phyloP scores from a whole-genome alignment of 148 eudicot genomes.

The Tetragonia tetragonoides region DNA sequence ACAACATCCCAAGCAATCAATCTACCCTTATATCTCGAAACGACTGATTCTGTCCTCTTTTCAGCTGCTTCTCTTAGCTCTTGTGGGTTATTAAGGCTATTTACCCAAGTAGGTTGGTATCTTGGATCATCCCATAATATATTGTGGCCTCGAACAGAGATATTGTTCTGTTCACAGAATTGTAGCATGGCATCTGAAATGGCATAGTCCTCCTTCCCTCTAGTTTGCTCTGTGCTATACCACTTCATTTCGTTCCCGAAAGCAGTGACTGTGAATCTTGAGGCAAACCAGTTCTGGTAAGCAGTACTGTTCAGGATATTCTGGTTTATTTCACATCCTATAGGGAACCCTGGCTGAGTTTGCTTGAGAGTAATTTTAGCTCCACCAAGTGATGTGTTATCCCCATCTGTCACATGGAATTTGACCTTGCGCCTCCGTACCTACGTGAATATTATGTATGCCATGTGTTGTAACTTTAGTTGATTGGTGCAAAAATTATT shows the following conservation, averaged over 20 bases:
- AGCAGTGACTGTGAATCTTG: conserved; percentile 44
- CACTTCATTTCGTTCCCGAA: conserved; percentile 51
- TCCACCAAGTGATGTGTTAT: conserved; percentile 34
- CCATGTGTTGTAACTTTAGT: background rate
- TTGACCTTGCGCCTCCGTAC: conserved; percentile 42
- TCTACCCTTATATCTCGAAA: conserved; percentile 53
- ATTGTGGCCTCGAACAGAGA: conserved; percentile 41
- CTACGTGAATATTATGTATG: conserved; percentile 26
- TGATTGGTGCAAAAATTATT: background rate
- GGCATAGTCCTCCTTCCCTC: conserved; percentile 39
- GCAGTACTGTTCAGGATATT: conserved; percentile 40
- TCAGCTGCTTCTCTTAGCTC: conserved; percentile 30
- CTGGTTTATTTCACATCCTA: conserved; percentile 49
- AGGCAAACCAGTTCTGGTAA: conserved; percentile 60
- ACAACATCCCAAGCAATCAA: conserved; percentile 74
- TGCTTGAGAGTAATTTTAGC: conserved; percentile 39
- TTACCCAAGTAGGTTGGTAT: conserved; percentile 40
- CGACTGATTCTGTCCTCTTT: conserved; percentile 40
- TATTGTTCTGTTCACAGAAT: conserved; percentile 37
- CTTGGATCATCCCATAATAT: conserved; percentile 44
- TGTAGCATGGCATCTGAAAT: conserved; percentile 38
- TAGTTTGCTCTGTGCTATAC: conserved; percentile 35
- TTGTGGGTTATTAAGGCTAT: conserved; percentile 19
- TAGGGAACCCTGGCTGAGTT: conserved; percentile 37
- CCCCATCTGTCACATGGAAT: conserved; percentile 33